Evolutionary conservation across 2,329 filamentous ascomycete genomes (phyloP), one percentile per base, ranked within the genome.

Genomic region (Diaporthe australafricana): DNA sequence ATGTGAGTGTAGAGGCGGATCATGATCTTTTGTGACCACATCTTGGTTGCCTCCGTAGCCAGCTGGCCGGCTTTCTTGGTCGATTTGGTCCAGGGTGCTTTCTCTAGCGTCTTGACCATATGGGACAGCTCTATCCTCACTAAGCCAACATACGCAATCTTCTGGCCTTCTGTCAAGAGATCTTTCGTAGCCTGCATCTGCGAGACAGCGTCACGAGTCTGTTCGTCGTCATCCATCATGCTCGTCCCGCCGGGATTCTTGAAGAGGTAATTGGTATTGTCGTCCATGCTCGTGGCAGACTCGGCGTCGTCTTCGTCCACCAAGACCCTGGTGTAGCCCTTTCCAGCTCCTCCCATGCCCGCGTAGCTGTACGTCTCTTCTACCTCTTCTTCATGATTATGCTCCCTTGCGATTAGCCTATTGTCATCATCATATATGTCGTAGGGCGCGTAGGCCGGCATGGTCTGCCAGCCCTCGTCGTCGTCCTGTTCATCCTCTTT

Each of bases 21-120:
- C 95, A 99, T 99, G 88, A 98, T 97, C 84, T 97, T 97, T 81
- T 99, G 96, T 70, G 93, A 91, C 96, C 96, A 99, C 93, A 98
- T 98, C 81, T 93, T 93, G 84, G 94, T 92, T 45, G 91, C 89
- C 81, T 98, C 96, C 14, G 91, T 84, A 0, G 93, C 90, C 73
- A 92, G 84, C 38, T 89, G 87, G 14, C 95, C 80, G 53, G 91
- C 85, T 80, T 96, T 98, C 82, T 92, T 96, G 1, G 90, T 88
- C 52, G 87, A 88, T 77, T 88, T 94, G 2, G 84, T 82, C 7
- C 76, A 74, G 73, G 91, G 88, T 48, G 95, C 80, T 14, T 82
- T 81, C 70, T 94, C 90, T 68, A 92, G 80, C 40, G 93, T 91
- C 74, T 89, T 89, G 67, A 92, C 85, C 91, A 99, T 94, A 73